Base-by-base conservation (phyloP, 2,329 filamentous ascomycete genomes). In the Septoria linicola region DNA sequence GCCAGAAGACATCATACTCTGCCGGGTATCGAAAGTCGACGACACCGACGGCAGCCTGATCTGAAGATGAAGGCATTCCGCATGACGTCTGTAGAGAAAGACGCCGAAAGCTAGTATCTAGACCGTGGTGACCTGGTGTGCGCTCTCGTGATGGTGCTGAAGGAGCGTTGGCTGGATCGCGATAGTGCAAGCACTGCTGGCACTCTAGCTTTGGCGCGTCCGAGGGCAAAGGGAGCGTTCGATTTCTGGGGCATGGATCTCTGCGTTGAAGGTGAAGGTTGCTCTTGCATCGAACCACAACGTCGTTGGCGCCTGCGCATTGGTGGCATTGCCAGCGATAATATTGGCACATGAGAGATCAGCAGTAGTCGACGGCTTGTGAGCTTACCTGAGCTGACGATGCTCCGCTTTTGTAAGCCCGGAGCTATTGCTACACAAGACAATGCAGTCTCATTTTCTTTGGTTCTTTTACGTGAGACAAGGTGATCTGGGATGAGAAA, bases 171-270 rank as follows among this genome's bases (percentile, higher is more conserved):
- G n/a, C n/a, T n/a, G n/a, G n/a, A n/a, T n/a, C n/a, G 7, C 31
- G 51, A 5, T 16, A 17, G 19, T 43, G 25, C 19, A 31, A 40
- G 21, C 53, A 57, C 21, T 51, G 44, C 39, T 57, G 54, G 27
- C 54, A 57, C n/a, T 48, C 47, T 13, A 57, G 36, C 19, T 40
- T 43, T 31, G 51, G 51, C 8, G 54, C 51, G 23, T 57, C 51
- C 14, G 35, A 31, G 17, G 51, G 54, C 31, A 57, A 23, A 7
- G 54, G 51, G 19, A 48, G n/a, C 16, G 43, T 52, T 36, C 23
- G 11, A n/a, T n/a, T 37, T 32, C 41, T 47, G 30, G 51, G 30
- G 13, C 54, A 57, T 36, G 51, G 46, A 17, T 48, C 44, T 34
- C 20, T 23, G 30, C 14, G 34, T 37, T 42, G 44, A 37, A 13